A percentile compares a stretch with the other conserved stretches of the same genome.
Evolutionary conservation across 2,329 filamentous ascomycete species (phyloP).

Genomic region (Cordyceps tenuipes): DNA sequence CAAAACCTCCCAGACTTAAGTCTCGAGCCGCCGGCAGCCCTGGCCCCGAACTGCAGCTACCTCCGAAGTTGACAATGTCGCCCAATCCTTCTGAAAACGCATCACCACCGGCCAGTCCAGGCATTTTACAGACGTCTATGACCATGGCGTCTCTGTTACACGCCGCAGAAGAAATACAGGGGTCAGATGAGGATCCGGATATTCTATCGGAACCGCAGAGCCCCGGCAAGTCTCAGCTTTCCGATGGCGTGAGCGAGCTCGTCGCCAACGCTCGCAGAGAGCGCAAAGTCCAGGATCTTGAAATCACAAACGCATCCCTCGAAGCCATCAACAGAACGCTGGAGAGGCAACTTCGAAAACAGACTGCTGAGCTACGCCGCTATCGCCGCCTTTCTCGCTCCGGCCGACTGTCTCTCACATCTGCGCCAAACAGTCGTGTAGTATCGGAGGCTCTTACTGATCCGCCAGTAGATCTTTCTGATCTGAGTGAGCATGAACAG

Average conservation of each 20-base stretch:
- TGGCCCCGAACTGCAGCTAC: slow-evolving; percentile 28
- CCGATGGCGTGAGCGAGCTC: slow-evolving; percentile 61
- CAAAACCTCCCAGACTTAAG: slow-evolving; percentile 28
- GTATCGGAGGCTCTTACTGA: slow-evolving; percentile 35
- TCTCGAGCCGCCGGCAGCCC: slow-evolving; percentile 33
- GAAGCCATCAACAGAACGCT: slow-evolving; percentile 91
- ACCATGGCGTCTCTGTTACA: slow-evolving; percentile 50
- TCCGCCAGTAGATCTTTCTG: slow-evolving; percentile 38
- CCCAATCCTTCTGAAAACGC: slow-evolving; percentile 27
- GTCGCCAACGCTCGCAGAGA: slow-evolving; percentile 85
- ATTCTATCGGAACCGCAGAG: slow-evolving; percentile 37
- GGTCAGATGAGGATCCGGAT: slow-evolving; percentile 24
- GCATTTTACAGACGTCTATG: slow-evolving; percentile 27
- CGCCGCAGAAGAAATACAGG: slow-evolving; percentile 42
- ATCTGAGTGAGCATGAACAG: slow-evolving; percentile 42
- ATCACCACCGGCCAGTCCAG: slow-evolving; percentile 29
- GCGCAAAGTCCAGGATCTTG: slow-evolving; percentile 88
- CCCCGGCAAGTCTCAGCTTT: slow-evolving; percentile 47
- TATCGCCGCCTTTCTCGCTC: slow-evolving; percentile 80
- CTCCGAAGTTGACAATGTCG: slow-evolving; percentile 27
- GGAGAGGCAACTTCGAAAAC: slow-evolving; percentile 84
- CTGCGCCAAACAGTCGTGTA: slow-evolving; percentile 37
- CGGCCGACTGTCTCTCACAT: slow-evolving; percentile 59
- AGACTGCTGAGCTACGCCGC: slow-evolving; percentile 77
- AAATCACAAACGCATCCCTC: slow-evolving; percentile 93